A percentile compares a stretch with the other conserved stretches of the same genome.
These are phyloP conservation scores for Moniliophthora roreri DNA, from an alignment of 1,284 basidiomycete genomes.

Conservation along the genomic window DNA sequence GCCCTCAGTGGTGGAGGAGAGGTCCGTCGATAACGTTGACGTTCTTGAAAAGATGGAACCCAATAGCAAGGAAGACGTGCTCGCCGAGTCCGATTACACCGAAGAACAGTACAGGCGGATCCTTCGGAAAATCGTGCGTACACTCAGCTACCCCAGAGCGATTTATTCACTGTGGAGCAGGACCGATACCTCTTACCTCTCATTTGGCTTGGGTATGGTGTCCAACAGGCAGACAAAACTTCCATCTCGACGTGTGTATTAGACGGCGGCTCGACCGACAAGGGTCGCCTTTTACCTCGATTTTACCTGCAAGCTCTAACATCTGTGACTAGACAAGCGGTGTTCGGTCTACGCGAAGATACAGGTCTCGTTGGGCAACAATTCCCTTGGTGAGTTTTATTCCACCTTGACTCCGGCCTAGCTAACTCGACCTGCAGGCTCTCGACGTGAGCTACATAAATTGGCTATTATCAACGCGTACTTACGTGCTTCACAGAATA, in stretches of 20 bases:
- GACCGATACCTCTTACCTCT: slow-evolving; percentile 14
- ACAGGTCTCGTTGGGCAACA: slow-evolving; percentile 17
- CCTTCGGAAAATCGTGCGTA: slow-evolving; percentile 11
- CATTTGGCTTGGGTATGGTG: slow-evolving; percentile 17
- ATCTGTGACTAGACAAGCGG: no score
- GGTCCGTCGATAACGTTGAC: slow-evolving; percentile 23
- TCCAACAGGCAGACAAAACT: slow-evolving; percentile 19
- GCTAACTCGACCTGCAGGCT: slow-evolving; percentile 7
- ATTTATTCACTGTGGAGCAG: background rate
- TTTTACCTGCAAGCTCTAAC: no score
- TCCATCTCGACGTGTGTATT: slow-evolving; percentile 16
- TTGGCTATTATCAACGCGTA: no score
- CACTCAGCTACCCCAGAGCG: background rate
- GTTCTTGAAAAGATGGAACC: slow-evolving; percentile 35
- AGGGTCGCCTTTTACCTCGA: no score
- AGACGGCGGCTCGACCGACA: no score
- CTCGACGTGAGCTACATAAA: slow-evolving; percentile 13
- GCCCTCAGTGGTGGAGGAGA: background rate
- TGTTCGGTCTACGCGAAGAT: slow-evolving; percentile 15
- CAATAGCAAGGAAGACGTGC: slow-evolving; percentile 11
- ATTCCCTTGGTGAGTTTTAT: slow-evolving; percentile 14
- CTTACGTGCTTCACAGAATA: slow-evolving; percentile 10
- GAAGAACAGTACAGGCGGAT: slow-evolving; percentile 12
- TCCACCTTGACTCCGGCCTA: background rate
- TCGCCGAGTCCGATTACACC: slow-evolving; percentile 12